Percentiles rank a stretch among this genome's conserved stretches.
phyloP scores from a whole-genome alignment of 2,329 filamentous ascomycete species.

The Colletotrichum musae region DNA sequence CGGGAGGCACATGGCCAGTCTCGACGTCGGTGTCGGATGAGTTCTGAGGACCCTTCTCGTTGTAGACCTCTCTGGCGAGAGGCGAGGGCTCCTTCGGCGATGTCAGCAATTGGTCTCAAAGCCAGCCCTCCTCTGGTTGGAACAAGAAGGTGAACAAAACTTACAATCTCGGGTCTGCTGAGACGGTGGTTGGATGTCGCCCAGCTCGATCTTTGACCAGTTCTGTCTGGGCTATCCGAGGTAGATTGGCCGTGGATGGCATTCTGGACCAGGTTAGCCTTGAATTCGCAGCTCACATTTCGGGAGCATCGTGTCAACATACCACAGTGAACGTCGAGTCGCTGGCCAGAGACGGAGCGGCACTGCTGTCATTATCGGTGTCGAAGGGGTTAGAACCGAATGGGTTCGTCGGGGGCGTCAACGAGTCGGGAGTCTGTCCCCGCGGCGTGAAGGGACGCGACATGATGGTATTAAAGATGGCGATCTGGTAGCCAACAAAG shows the following conservation, averaged over 20 bases:
- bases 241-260: slow-evolving; percentile 16
- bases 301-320: not conserved
- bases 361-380: slow-evolving; percentile 41
- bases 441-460: slow-evolving; percentile 33
- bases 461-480: slow-evolving; percentile 31
- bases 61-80: slow-evolving; percentile 35
- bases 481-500: not conserved
- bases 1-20: slow-evolving; percentile 25
- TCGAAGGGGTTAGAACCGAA: slow-evolving; percentile 42
- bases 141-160: not conserved
- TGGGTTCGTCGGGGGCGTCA: slow-evolving; percentile 37
- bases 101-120: not conserved
- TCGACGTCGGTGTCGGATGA: slow-evolving; percentile 38
- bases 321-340: slow-evolving; percentile 43
- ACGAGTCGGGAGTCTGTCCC: slow-evolving; percentile 24
- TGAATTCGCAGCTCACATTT: not conserved
- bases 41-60: slow-evolving; percentile 33
- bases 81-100: slow-evolving; percentile 36
- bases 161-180: slow-evolving; percentile 40
- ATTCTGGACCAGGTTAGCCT: slow-evolving; percentile 31
- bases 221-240: slow-evolving; percentile 7
- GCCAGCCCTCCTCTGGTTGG: not conserved
- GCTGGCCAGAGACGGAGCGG: slow-evolving; percentile 38
- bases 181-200: slow-evolving; percentile 33
- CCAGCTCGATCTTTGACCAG: slow-evolving; percentile 34